Base-by-base conservation (phyloP, 257 asterid genomes). In the Nicotiana paniculata region DNA sequence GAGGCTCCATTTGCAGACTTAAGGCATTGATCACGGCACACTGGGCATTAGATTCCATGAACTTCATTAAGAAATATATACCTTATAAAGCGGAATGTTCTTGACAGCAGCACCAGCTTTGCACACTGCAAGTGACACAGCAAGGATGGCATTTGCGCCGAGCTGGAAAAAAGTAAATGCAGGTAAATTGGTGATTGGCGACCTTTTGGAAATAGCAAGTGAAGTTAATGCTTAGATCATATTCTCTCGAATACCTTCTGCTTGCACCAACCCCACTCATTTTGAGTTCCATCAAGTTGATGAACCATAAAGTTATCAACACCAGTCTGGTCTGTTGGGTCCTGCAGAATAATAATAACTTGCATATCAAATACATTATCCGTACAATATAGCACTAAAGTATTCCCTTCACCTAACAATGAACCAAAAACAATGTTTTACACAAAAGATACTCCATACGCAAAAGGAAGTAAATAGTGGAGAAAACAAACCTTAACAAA, bases 241-340 rank as follows among this genome's bases (percentile, higher is more conserved):
- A 18, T 46, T 3, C 58, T 11, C 11, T n/a, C 5, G 58, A 16
- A 17, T 90, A 94, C 99, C 97, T 94, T 96, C 76, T 96, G 97
- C 85, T 94, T 96, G 94, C 99, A 96, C 99, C 99, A 96, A 58
- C 99, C 99, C 99, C 99, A 94, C 84, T 96, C 98, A 75, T 96
- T 94, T 84, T 91, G 96, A 53, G 99, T 96, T 86, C 99, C 99
- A 84, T 96, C 99, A 11, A 96, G 97, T 76, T 92, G 92, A 46
- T 94, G 99, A 86, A 96, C 99, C 99, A 96, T 96, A 86, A 86
- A 89, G 83, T 94, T 93, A 54, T 96, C 99, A 62, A 96, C 79
- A 9, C 82, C 97, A 76, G 94, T 89, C 87, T 96, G 98, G 80
- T 96, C 98, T 6, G 98, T 91, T 61, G 98, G 92, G 83, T 95